Conservation (phyloP, 441 rosid genomes). For the Syzygium syzygioides region DNA sequence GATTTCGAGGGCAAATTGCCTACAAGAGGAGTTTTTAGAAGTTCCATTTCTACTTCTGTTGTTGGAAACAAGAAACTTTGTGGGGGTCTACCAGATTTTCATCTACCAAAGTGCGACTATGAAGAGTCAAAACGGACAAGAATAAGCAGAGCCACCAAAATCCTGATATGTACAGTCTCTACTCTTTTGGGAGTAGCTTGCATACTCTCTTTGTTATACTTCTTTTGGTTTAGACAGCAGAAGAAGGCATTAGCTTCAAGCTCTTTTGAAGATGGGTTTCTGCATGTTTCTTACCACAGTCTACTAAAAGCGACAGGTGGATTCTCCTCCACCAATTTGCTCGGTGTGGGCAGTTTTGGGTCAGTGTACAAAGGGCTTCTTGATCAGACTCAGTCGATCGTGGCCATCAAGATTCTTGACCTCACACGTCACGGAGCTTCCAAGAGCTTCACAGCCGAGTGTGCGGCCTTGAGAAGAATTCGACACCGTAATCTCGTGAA, state of each 20-base stretch:
- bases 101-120: accelerated
- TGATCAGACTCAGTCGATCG: neutral
- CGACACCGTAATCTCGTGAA: neutral
- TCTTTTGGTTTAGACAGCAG: accelerated
- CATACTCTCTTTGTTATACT: neutral
- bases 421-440: neutral
- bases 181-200: neutral
- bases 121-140: neutral
- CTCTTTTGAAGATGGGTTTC: neutral
- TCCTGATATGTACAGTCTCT: accelerated
- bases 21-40: neutral
- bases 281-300: neutral
- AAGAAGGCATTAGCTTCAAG: neutral
- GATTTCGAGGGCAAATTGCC: neutral
- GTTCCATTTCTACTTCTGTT: neutral
- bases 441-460: neutral
- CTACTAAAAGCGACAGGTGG: neutral
- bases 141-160: accelerated
- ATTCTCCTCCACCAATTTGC: neutral
- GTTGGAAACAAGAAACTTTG: neutral
- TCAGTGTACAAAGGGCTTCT: neutral
- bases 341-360: neutral
- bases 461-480: neutral
- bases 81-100: neutral
- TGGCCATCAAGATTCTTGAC: neutral